Evolutionary conservation across 2,329 filamentous ascomycete species (phyloP).

Genomic region (Cladosporium phlei): DNA sequence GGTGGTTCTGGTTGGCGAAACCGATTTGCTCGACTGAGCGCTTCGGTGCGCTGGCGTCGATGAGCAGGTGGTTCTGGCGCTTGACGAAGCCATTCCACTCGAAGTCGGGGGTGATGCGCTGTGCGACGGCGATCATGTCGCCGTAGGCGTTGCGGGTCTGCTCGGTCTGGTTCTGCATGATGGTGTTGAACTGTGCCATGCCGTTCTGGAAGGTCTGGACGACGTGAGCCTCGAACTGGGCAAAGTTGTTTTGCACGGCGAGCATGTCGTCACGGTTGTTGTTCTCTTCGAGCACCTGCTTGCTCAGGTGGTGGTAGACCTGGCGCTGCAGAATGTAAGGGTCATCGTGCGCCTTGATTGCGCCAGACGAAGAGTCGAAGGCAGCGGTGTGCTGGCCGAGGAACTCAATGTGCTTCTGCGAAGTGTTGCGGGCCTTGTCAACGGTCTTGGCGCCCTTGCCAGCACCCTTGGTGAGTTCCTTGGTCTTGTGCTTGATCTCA

Average conservation of each 20-base stretch:
- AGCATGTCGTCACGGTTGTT: conserved; percentile 90
- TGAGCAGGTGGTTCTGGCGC: conserved; percentile 66
- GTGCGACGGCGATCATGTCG: conserved; percentile 73
- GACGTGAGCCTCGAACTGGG: conserved; percentile 80
- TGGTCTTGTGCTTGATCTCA: conserved; percentile 94
- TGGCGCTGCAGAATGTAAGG: conserved; percentile 83
- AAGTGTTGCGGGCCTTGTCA: conserved; percentile 76
- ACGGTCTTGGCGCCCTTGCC: conserved; percentile 84
- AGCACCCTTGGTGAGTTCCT: conserved; percentile 78
- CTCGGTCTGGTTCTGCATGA: conserved; percentile 74
- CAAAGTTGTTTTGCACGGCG: conserved; percentile 84
- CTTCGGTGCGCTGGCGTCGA: conserved; percentile 70
- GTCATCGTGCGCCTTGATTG: conserved; percentile 68
- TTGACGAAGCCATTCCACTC: conserved; percentile 85
- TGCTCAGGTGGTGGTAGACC: conserved; percentile 77
- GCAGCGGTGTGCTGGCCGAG: conserved; percentile 79
- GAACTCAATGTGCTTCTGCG: conserved; percentile 94
- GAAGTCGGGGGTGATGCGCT: conserved; percentile 75
- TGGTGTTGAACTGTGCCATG: conserved; percentile 76
- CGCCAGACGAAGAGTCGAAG: conserved; percentile 71
- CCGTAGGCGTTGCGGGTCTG: conserved; percentile 74
- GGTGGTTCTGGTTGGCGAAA: conserved; percentile 87
- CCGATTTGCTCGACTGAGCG: conserved; percentile 67
- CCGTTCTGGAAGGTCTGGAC: conserved; percentile 76
- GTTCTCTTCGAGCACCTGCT: conserved; percentile 92